phyloP scores from a whole-genome alignment of 305 asterid genomes.

The Fraxinus sp. region DNA sequence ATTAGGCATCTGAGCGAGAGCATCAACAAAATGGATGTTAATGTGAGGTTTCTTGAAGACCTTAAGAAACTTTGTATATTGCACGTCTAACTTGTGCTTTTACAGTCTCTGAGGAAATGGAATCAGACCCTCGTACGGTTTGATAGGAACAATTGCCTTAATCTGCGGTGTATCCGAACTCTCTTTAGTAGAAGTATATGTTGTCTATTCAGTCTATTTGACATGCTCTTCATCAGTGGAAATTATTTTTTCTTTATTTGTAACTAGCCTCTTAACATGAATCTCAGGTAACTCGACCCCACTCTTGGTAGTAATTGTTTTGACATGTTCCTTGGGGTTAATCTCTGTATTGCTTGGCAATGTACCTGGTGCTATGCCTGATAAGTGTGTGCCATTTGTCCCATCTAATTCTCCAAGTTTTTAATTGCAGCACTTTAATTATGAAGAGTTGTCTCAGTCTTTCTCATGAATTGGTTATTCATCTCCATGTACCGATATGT shows the following conservation, averaged over 20 bases:
- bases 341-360: too few species aligned
- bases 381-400: too few species aligned
- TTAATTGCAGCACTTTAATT: too few species aligned
- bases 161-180: background rate
- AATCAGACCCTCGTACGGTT: background rate
- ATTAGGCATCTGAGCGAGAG: background rate
- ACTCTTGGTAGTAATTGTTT: background rate
- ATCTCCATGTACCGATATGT: too few species aligned
- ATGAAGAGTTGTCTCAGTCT: too few species aligned
- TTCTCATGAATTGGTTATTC: background rate
- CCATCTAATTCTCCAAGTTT: too few species aligned
- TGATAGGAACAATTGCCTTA: background rate
- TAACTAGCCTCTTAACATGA: background rate
- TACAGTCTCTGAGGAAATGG: background rate
- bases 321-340: too few species aligned
- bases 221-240: background rate
- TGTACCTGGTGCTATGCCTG: too few species aligned
- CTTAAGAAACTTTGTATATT: background rate
- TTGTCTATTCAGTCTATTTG: background rate
- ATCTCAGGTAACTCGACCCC: background rate
- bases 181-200: background rate
- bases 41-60: background rate
- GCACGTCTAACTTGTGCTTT: background rate
- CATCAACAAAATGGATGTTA: background rate
- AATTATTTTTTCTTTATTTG: background rate